These are phyloP conservation scores for Plasmodium malariae DNA, from an alignment of 169 alveolate species.

Conservation along the genomic window DNA sequence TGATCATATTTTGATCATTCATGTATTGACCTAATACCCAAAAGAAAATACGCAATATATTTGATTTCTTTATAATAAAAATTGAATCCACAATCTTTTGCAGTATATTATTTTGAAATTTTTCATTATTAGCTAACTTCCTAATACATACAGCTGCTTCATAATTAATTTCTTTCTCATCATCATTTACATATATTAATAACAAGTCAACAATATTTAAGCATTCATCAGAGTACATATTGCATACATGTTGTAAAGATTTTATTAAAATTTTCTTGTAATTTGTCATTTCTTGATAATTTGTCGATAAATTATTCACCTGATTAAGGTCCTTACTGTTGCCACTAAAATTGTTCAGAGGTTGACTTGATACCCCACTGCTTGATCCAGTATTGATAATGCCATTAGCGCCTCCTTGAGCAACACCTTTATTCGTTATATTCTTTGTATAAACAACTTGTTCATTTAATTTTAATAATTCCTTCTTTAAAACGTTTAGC, in stretches of 20 bases:
- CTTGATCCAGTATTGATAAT: background rate
- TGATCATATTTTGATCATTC: constrained; percentile 28
- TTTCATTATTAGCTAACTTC: constrained; percentile 43
- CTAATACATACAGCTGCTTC: constrained; percentile 81
- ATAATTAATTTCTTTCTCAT: constrained; percentile 78
- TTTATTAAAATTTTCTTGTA: constrained; percentile 81
- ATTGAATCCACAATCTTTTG: constrained; percentile 54
- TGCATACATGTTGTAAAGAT: constrained; percentile 82
- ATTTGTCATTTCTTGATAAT: constrained; percentile 59
- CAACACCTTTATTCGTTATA: background rate
- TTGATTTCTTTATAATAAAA: constrained; percentile 73
- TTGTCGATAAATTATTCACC: constrained; percentile 48
- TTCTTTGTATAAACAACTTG: constrained; percentile 38
- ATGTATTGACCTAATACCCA: constrained; percentile 66
- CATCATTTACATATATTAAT: constrained; percentile 75
- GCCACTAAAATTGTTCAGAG: background rate
- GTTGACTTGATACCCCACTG: background rate
- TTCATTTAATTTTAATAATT: constrained; percentile 71
- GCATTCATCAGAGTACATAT: constrained; percentile 78
- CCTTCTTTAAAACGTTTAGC: constrained; percentile 79
- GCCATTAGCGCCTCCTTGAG: background rate
- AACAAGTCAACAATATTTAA: constrained; percentile 77
- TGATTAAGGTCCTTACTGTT: background rate
- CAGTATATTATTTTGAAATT: constrained; percentile 26
- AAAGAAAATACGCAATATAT: constrained; percentile 74